phyloP scores from a whole-genome alignment of 768 basidiomycete species.

The Psilocybe subaeruginosa region DNA sequence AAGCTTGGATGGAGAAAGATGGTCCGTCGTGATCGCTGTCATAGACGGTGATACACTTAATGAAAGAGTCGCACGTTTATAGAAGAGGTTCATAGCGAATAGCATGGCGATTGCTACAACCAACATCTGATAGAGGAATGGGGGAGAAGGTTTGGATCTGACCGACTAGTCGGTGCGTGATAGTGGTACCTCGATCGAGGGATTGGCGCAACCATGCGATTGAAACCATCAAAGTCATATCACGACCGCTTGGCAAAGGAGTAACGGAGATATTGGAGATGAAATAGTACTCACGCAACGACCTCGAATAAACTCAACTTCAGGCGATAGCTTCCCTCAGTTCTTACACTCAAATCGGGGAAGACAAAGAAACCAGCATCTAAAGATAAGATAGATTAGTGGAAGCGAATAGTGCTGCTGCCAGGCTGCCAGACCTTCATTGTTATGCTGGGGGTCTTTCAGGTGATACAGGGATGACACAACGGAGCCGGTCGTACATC shows the following conservation, averaged over 20 bases:
- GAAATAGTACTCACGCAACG: constrained; percentile 66
- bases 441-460: constrained; percentile 65
- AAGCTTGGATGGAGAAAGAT: no score
- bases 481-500: constrained; percentile 89
- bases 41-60: background rate
- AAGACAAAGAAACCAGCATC: constrained; percentile 97
- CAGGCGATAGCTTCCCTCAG: constrained; percentile 87
- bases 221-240: background rate
- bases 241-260: background rate
- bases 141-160: no score
- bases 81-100: background rate
- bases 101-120: background rate
- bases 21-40: background rate
- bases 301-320: constrained; percentile 84
- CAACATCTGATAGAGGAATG: background rate
- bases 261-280: background rate
- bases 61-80: background rate
- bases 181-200: background rate
- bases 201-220: background rate
- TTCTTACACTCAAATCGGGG: constrained; percentile 89
- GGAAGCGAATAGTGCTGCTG: background rate
- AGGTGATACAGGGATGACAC: constrained; percentile 92
- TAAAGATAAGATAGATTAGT: constrained; percentile 31
- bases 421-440: constrained; percentile 39
- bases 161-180: constrained; percentile 10